Base-by-base conservation (phyloP, 1,284 basidiomycete species). In the Dichomitus squalens region DNA sequence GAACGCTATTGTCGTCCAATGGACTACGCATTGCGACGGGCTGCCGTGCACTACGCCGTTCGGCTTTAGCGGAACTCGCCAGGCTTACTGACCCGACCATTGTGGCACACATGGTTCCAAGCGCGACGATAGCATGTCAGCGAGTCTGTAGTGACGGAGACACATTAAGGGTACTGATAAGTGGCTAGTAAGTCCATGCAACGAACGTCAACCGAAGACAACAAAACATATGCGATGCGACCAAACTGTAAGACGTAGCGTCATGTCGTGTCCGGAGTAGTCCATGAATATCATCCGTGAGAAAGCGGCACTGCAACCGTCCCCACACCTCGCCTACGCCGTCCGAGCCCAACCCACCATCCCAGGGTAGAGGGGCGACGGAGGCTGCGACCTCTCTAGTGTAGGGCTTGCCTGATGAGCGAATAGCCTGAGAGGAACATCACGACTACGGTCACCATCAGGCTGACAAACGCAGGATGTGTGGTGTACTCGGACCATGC, bases 391-490 rank as follows among this genome's bases (percentile, higher is more conserved):
- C 2, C 49, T 27, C 23, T 53, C 53, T 68, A 66, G 35, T 61
- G 68, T 34, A 62, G 27, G 4, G 66, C 64, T 53, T 70, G 68
- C 50, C 88, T 79, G 16, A 92, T 72, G 46, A 92, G 70, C 5
- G 82, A 77, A 71, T 86, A 85, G 5, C 90, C 90, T 16, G 90
- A 89, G 43, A 93, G 73, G 68, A 93, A 75, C 70, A 92, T 83
- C 64, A 93, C 76, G 56, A 93, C 68, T 47, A 92, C 69, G 2
- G 90, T 90, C 20, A 86, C 81, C 39, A 90, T 49, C 48, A 93
- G 67, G 46, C 84, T 85, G 56, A 90, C 72, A 57, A 87, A 80
- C 0, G 84, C 83, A 0, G 92, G 92, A 63, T 89, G 82, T 21
- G 84, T 66, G 31, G 75, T 69, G 52, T 82, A 75, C 46, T 76